Conservation (phyloP, 805 yeast species). For the Metschnikowia continentalis region DNA sequence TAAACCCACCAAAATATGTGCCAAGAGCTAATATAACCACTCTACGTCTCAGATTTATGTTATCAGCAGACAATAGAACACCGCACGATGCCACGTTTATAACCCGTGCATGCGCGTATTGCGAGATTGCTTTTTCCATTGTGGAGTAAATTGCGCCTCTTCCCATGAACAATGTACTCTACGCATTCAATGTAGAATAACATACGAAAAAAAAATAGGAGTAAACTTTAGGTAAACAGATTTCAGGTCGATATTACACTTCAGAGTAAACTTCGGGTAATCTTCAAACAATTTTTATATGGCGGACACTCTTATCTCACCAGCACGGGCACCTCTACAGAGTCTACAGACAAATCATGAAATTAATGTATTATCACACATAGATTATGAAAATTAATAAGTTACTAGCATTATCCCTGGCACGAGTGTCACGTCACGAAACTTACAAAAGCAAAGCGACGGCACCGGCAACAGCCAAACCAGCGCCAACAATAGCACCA, state of each 20-base stretch:
- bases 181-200: no score
- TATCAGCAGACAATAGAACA: background rate
- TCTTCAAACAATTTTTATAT: background rate
- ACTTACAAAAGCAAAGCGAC: conserved; percentile 18
- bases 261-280: no score
- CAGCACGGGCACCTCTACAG: background rate
- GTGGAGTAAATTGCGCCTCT: background rate
- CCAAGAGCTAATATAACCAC: background rate
- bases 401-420: background rate
- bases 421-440: background rate
- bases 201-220: no score
- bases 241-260: background rate
- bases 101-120: background rate
- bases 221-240: no score
- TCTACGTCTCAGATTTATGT: background rate
- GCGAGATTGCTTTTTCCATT: background rate
- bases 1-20: no score
- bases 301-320: background rate
- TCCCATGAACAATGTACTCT: background rate
- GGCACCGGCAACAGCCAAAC: conserved; percentile 19
- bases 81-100: background rate
- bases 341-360: background rate
- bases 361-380: background rate
- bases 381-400: background rate
- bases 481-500: conserved; percentile 17